Conservation (phyloP, 2,329 filamentous ascomycete species). For the Teratosphaeria epicoccoides region DNA sequence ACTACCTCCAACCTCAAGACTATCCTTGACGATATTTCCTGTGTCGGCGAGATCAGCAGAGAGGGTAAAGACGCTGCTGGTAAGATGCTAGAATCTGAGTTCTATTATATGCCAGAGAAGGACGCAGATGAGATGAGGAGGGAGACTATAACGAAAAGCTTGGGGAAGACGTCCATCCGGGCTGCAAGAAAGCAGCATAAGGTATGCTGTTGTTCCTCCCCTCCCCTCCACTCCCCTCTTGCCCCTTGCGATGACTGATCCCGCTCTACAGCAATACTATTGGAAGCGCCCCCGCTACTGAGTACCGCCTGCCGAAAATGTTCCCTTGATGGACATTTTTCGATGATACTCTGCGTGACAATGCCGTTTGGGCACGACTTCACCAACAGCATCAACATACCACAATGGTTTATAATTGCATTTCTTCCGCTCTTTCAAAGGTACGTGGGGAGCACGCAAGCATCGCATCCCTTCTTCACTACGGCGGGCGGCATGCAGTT, state of each 20-base stretch:
- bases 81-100: conserved; percentile 87
- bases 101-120: conserved; percentile 86
- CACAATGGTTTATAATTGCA: neutral
- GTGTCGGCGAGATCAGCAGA: conserved; percentile 77
- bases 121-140: conserved; percentile 70
- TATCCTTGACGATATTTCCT: conserved; percentile 63
- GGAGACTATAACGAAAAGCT: conserved; percentile 70
- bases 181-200: conserved; percentile 94
- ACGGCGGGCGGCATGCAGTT: neutral
- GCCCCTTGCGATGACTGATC: neutral
- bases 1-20: conserved; percentile 54
- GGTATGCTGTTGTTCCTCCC: conserved; percentile 45
- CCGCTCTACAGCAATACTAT: conserved; percentile 53
- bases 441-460: neutral
- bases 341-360: conserved; percentile 4
- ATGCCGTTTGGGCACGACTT: conserved; percentile 1
- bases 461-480: neutral
- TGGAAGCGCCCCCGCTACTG: conserved; percentile 50
- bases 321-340: neutral
- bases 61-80: conserved; percentile 94
- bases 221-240: neutral
- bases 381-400: neutral
- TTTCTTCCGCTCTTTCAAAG: neutral
- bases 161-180: conserved; percentile 80
- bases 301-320: conserved; percentile 1